These are phyloP conservation scores for Fusarium duplospermum DNA, from an alignment of 2,329 filamentous ascomycete genomes.

Conservation along the genomic window DNA sequence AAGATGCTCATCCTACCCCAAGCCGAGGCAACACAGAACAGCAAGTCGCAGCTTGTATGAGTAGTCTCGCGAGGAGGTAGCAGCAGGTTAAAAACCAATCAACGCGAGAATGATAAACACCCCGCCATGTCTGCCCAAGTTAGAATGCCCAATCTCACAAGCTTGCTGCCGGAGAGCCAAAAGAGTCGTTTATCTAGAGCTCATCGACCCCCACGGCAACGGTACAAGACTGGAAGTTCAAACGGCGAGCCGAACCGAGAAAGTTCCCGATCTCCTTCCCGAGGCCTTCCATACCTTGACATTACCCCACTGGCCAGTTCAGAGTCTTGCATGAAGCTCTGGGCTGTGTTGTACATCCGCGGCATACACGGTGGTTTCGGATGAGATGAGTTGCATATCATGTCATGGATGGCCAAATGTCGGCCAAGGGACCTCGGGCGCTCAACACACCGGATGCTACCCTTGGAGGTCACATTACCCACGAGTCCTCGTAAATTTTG, in stretches of 20 bases:
- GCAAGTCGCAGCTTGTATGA: not conserved
- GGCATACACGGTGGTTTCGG: not conserved
- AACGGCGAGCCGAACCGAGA: conserved; percentile 3
- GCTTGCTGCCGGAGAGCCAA: not conserved
- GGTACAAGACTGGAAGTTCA: not conserved
- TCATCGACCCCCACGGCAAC: not conserved
- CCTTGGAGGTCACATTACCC: not conserved
- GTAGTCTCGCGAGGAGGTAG: not conserved
- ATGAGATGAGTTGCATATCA: not conserved
- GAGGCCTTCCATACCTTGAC: not conserved
- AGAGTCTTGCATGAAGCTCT: not conserved
- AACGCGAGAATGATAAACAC: not conserved
- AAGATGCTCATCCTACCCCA: not conserved
- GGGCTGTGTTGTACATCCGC: not conserved
- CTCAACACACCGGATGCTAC: not conserved
- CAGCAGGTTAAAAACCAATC: not conserved
- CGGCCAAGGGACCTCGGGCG: not conserved
- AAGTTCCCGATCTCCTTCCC: not conserved
- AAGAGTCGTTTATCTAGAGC: not conserved
- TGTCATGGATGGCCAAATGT: not conserved
- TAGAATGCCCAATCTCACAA: not conserved
- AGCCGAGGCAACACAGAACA: not conserved
- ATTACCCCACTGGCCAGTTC: not conserved
- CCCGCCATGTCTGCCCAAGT: not conserved
- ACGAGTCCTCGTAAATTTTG: not conserved